Conservation (phyloP, 441 rosid species). For the Geranium incanum region DNA sequence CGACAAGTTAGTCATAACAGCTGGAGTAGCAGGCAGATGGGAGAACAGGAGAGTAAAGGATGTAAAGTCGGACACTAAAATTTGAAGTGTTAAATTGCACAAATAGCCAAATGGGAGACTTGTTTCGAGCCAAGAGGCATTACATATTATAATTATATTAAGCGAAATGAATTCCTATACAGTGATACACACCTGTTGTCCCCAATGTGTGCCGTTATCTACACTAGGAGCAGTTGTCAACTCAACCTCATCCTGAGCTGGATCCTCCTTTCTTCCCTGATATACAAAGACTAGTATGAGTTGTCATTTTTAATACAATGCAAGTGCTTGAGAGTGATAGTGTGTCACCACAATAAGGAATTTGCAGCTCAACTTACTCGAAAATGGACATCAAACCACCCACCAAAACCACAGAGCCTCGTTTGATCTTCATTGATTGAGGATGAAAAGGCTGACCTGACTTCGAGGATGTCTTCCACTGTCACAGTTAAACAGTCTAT, state of each 20-base stretch:
- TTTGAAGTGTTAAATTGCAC: not conserved
- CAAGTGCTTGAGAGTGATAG: conserved; percentile 10
- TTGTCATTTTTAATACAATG: conserved; percentile 7
- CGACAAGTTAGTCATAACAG: not conserved
- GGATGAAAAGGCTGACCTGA: conserved; percentile 51
- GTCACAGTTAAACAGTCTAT: conserved; percentile 81
- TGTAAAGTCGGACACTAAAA: too few relatives aligned
- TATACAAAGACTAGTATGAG: conserved; percentile 11
- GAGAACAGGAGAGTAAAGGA: too few relatives aligned
- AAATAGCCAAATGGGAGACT: not conserved
- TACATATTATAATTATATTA: conserved; percentile 6
- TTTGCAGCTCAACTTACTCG: conserved; percentile 45
- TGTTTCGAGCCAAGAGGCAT: not conserved
- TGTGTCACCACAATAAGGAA: conserved; percentile 6
- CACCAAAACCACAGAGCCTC: conserved; percentile 72
- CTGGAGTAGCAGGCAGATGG: too few relatives aligned
- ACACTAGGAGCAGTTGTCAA: conserved; percentile 83
- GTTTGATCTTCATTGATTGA: conserved; percentile 38
- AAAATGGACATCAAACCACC: conserved; percentile 99
- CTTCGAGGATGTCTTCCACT: conserved; percentile 56
- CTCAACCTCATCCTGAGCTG: conserved; percentile 64
- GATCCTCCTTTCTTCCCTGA: conserved; percentile 77
- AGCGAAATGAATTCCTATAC: conserved; percentile 5
- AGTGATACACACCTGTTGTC: conserved; percentile 66
- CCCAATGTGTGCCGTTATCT: conserved; percentile 86